Percentiles rank a stretch among this genome's conserved stretches.
phyloP scores from a whole-genome alignment of 2,329 filamentous ascomycete genomes.

The Fusarium annulatum region DNA sequence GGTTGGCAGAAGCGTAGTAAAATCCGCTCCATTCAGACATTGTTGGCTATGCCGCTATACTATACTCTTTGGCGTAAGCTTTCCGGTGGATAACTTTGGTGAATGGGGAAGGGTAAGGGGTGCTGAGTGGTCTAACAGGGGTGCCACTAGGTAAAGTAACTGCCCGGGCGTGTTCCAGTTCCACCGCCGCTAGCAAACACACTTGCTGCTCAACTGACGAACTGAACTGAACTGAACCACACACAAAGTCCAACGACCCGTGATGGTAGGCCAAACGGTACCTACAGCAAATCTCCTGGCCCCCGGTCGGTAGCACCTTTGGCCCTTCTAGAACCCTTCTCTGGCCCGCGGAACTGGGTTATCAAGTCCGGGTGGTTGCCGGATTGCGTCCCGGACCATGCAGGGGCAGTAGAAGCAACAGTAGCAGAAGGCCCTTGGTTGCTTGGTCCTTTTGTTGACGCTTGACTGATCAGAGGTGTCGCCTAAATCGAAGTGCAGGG shows the following conservation, averaged over 20 bases:
- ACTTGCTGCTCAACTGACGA: background rate
- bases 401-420: constrained; percentile 28
- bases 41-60: constrained; percentile 29
- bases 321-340: constrained; percentile 48
- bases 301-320: constrained; percentile 34
- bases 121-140: constrained; percentile 35
- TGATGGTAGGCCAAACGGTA: constrained; percentile 2
- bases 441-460: constrained; percentile 22
- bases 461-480: constrained; percentile 12
- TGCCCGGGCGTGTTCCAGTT: constrained; percentile 2
- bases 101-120: constrained; percentile 19
- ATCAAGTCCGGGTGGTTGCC: constrained; percentile 34
- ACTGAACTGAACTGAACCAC: background rate
- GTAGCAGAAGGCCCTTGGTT: constrained; percentile 11
- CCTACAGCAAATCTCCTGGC: constrained; percentile 20
- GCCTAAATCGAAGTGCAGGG: constrained; percentile 17
- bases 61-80: constrained; percentile 43
- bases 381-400: constrained; percentile 37
- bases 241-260: background rate
- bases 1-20: constrained; percentile 46
- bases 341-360: constrained; percentile 45
- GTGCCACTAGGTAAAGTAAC: constrained; percentile 36
- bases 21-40: constrained; percentile 50
- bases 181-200: constrained; percentile 26
- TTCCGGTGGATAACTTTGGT: constrained; percentile 32